Evolutionary conservation across 2,329 filamentous ascomycete species (phyloP), one percentile per base, ranked within the genome.

Genomic region (Cercospora sp.): DNA sequence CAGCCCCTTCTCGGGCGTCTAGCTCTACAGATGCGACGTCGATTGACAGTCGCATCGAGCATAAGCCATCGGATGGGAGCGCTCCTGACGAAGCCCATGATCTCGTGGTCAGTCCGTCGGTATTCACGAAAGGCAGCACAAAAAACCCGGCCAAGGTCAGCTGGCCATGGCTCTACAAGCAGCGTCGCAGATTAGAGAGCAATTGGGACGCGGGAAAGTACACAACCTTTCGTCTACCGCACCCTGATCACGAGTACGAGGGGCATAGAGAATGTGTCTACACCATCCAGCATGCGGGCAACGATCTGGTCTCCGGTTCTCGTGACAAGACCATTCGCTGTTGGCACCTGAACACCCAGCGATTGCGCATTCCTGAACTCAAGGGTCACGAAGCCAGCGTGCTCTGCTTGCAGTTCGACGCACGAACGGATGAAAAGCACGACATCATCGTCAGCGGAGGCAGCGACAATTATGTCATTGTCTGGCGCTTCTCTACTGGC

Each of bases 361-460:
- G 94, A 40, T 83, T 97, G n/a, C 83, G 90, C 18, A 84, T 85
- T n/a, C 31, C 31, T 16, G 92, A 93, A 1, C 82, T 99, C 8
- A 77, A 81, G 5, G 94, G 91, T 3, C 95, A 99, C 77, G 82
- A 80, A 10, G 94, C 93, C 13, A 98, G 94, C 0, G 95, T 99
- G 0, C 82, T 99, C 10, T 99, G 95, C 76, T 84, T 99, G 30
- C 95, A 99, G 76, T 99, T 98, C 76, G 95, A 99, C 76, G 90
- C 94, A 3, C 88, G 90, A 62, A 91, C 92, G 0, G 72, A 61
- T 13, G 69, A 73, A 1, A 88, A 91, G 13, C 92, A 98, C 77
- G 94, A 98, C 75, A 82, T 99, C 45, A 91, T 99, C n/a, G 91
- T 97, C 9, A 97, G 94, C 7, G 95, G 94, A 42, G 97, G 94